Conservation (phyloP, 2,329 filamentous ascomycete species). For the Aspergillus sp. region DNA sequence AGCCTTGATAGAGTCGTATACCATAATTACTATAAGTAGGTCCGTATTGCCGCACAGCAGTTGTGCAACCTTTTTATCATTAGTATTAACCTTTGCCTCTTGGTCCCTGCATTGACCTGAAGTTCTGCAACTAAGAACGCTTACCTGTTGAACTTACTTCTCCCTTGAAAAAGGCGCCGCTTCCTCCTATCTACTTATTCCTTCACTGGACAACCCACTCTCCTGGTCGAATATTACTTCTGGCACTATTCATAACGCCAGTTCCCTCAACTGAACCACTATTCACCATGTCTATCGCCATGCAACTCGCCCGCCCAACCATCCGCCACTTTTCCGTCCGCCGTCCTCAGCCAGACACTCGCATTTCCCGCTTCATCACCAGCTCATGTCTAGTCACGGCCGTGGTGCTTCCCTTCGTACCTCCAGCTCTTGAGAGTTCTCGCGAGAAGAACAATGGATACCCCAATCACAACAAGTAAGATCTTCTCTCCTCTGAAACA, state of each 20-base stretch:
- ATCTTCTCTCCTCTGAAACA: neutral
- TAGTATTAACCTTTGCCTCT: neutral
- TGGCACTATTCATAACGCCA: neutral
- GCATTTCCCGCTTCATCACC: slow-evolving; percentile 43
- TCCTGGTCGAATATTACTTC: neutral
- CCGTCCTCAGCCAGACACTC: slow-evolving; percentile 42
- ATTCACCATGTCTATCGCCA: slow-evolving; percentile 22
- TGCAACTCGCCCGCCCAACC: slow-evolving; percentile 35
- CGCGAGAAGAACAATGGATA: slow-evolving; percentile 42
- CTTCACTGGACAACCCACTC: neutral
- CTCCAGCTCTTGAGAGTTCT: slow-evolving; percentile 49
- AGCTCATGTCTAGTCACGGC: slow-evolving; percentile 45
- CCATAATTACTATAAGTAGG: neutral
- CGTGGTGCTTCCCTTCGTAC: slow-evolving; percentile 49
- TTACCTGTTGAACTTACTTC: neutral
- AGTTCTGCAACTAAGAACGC: neutral
- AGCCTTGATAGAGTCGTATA: neutral
- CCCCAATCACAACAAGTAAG: slow-evolving; percentile 42
- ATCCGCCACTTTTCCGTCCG: slow-evolving; percentile 49
- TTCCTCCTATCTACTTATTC: neutral
- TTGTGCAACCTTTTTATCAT: neutral
- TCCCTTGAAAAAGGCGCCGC: neutral
- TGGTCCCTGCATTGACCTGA: neutral
- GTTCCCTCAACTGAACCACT: neutral
- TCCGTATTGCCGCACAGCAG: neutral